Evolutionary conservation across 345 rosid species (phyloP), one percentile per base, ranked within the genome.

Genomic region (Microthlaspi erraticum): DNA sequence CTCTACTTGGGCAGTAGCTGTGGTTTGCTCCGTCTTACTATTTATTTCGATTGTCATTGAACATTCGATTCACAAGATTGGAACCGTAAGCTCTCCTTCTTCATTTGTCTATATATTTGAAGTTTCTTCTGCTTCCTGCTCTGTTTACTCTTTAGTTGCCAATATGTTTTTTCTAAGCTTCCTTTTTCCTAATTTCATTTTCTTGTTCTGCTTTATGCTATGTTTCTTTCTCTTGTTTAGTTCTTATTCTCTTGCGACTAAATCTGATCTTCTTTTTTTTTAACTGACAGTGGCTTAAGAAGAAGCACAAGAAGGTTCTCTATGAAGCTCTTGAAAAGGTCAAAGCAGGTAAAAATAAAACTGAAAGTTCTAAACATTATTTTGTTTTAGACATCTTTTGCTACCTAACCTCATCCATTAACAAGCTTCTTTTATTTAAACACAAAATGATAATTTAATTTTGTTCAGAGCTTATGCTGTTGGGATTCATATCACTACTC

Each of bases 1-100:
- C 2, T 86, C 96, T 12, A 92, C 96, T 62, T 92, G 98, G 98
- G 94, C 92, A 16, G 84, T 92, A 5, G 92, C 98, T 5, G 81
- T 85, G 1, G 88, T 92, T 74, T 90, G 92, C 70, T 82, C 85
- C 72, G 31, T 89, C 73, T 68, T 92, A 58, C 85, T 89, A 9
- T 32, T 73, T 1, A 31, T 81, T 19, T 88, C 94, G 34, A 58
- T 88, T 58, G 71, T 83, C 13, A 74, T 89, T 2, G 92, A 92
- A 59, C 72, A 81, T 16, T 65, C 82, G 55, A 71, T 92, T 52
- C 80, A 87, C 46, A 77, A 70, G 31, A 34, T 77, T 34, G 80
- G 77, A 57, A 42, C 68, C 45, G 80, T 77, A 58, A 71, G 80
- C 38, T 23, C 11, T 3, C 33, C 39, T 45, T 43, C 20, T n/a